These are phyloP conservation scores for Thymus quinquecostatus DNA, from an alignment of 257 asterid genomes.

Conservation along the genomic window DNA sequence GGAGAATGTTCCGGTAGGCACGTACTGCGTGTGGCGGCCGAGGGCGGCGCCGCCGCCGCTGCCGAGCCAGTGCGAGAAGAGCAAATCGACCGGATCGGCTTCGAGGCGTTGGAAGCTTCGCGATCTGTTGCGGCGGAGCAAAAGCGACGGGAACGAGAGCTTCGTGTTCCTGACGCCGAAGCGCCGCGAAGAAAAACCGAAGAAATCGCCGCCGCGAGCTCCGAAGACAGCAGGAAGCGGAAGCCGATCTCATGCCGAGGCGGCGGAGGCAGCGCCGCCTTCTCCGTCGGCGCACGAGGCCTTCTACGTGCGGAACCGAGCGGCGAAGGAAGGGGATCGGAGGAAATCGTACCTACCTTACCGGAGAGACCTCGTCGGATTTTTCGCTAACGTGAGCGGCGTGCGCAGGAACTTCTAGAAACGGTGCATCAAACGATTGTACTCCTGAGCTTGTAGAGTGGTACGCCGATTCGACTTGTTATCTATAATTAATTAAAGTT, in stretches of 20 bases:
- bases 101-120: constrained; percentile 76
- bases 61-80: constrained; percentile 65
- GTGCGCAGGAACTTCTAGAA: constrained; percentile 44
- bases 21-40: constrained; percentile 82
- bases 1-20: constrained; percentile 62
- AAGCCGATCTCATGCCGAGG: constrained; percentile 20
- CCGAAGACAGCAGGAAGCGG: constrained; percentile 27
- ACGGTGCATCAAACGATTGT: constrained; percentile 14
- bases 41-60: constrained; percentile 46
- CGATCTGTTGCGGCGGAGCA: constrained; percentile 76
- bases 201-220: constrained; percentile 10
- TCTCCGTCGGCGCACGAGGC: constrained; percentile 58
- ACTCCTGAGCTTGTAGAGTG: constrained; percentile 21
- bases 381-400: constrained; percentile 56
- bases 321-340: constrained; percentile 49
- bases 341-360: constrained; percentile 71
- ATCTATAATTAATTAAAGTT: no score
- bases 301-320: constrained; percentile 47
- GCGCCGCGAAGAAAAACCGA: constrained; percentile 34
- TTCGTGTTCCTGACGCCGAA: constrained; percentile 63
- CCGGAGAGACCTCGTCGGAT: constrained; percentile 66
- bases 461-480: constrained; percentile 25
- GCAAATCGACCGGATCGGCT: constrained; percentile 85
- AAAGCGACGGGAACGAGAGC: constrained; percentile 81
- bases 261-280: constrained; percentile 3